Evolutionary conservation across 2,329 filamentous ascomycete genomes (phyloP).

Genomic region (Hortaea sp.): DNA sequence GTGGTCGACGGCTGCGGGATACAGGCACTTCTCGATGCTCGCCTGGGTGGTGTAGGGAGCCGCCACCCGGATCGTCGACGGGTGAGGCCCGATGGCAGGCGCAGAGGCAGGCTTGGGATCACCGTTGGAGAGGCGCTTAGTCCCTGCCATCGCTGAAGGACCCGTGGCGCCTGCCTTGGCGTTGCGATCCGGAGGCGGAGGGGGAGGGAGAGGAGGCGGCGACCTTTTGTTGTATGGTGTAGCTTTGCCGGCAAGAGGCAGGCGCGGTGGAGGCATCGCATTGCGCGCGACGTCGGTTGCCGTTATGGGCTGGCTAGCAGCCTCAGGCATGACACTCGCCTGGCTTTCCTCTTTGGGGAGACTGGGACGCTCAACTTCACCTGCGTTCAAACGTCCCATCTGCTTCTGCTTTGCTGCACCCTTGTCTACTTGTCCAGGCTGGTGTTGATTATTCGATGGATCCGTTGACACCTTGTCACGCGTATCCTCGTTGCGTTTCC

Average conservation of each 20-base stretch:
- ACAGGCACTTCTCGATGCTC: conserved; percentile 61
- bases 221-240: neutral
- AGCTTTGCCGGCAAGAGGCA: neutral
- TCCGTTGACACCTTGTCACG: too few species aligned
- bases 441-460: too few species aligned
- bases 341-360: neutral
- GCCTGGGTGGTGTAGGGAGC: conserved; percentile 76
- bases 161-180: neutral
- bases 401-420: too few species aligned
- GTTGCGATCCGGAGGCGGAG: neutral
- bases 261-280: neutral
- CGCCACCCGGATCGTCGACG: conserved; percentile 54
- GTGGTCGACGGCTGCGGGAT: conserved; percentile 45
- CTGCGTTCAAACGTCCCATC: too few species aligned
- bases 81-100: conserved; percentile 41
- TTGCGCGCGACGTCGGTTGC: neutral
- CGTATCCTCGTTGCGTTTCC: too few species aligned
- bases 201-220: neutral
- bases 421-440: too few species aligned
- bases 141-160: conserved; percentile 17
- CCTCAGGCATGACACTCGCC: neutral
- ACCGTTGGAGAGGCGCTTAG: conserved; percentile 23
- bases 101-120: conserved; percentile 27
- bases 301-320: neutral
- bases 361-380: too few species aligned